Evolutionary conservation across 495 filamentous ascomycete genomes (phyloP), one percentile per base, ranked within the genome.

Genomic region (Sporormia fimetaria): DNA sequence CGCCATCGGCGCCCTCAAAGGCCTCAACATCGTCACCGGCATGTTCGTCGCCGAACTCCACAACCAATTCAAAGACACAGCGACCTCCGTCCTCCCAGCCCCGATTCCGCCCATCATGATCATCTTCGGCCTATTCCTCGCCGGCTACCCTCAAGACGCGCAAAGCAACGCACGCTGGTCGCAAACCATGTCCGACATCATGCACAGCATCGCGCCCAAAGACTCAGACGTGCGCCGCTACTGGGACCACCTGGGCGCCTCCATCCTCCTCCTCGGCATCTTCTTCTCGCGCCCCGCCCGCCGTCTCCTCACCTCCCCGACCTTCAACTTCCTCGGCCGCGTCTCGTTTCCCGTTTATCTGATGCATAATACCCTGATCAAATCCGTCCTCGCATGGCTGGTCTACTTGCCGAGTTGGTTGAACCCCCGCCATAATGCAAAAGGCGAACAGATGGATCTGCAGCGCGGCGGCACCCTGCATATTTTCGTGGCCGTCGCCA

Each of bases 341-440:
- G 52, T 57, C 44, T 52, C 47, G 33, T 55, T 57, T 38, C 52
- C 55, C 6, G 52, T 57, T 10, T 57, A 57, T 43, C 41, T 57
- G 3, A 24, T 57, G 17, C 54, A 57, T 47, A 55, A 55, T 43
- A 39, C 42, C 4, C 24, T 57, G 8, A 57, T 57, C 33, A 57
- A 57, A 24, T 33, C 51, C 3, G 42, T 55, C 10, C 37, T 57
- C 3, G 50, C 52, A 9, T 57, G 55, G 55, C 49, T 55, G 52
- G 25, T 57, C 11, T 57, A 55, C 23, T 33, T 55, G 15, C 52
- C 52, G 3, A 44, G 37, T 16, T 47, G 42, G 14, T 44, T 55
- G 51, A 52, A 55, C 20, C 55, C 52, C 6, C 38, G 40, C 3
- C 17, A 33, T 7, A 51, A 57, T 30, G 52, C 49, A 25, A 52